Evolutionary conservation across 1,284 basidiomycete species (phyloP).

Genomic region (Ganoderma meredithae): DNA sequence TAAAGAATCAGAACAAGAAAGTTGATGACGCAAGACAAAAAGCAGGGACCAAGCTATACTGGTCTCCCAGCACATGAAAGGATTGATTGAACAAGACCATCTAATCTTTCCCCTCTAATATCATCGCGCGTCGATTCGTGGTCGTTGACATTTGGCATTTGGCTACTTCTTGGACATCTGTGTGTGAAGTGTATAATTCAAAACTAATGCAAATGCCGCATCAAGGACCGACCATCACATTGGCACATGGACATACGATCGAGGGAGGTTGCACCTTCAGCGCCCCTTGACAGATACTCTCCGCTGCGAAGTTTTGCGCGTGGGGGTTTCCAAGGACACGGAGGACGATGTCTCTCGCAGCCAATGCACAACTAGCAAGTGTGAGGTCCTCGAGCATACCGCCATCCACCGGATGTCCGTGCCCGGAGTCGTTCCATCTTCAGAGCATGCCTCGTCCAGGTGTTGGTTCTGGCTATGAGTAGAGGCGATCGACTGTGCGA

Average conservation of each 20-base stretch:
- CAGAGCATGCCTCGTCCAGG: too few relatives aligned
- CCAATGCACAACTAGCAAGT: constrained; percentile 77
- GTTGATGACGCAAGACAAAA: constrained; percentile 19
- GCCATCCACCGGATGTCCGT: constrained; percentile 37
- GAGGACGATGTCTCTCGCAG: constrained; percentile 82
- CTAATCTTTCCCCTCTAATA: constrained; percentile 18
- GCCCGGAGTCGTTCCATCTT: too few relatives aligned
- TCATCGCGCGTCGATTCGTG: neutral
- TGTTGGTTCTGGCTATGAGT: constrained; percentile 56
- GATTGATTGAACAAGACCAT: neutral
- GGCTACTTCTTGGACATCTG: constrained; percentile 71
- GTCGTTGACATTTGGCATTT: neutral
- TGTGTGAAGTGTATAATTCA: constrained; percentile 70
- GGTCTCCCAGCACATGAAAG: constrained; percentile 1
- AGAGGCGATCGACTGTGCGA: constrained; percentile 91
- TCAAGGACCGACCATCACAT: neutral
- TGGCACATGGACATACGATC: neutral
- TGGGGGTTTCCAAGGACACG: constrained; percentile 89
- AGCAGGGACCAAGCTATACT: constrained; percentile 22
- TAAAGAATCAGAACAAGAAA: constrained; percentile 31
- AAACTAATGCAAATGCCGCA: constrained; percentile 50
- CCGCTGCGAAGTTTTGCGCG: constrained; percentile 83
- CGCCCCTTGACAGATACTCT: constrained; percentile 84
- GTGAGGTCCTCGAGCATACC: constrained; percentile 72
- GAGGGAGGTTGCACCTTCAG: constrained; percentile 70